Evolutionary conservation across 169 alveolate species (phyloP), one percentile per base, ranked within the genome.

Genomic region (Cystoisospora suis): DNA sequence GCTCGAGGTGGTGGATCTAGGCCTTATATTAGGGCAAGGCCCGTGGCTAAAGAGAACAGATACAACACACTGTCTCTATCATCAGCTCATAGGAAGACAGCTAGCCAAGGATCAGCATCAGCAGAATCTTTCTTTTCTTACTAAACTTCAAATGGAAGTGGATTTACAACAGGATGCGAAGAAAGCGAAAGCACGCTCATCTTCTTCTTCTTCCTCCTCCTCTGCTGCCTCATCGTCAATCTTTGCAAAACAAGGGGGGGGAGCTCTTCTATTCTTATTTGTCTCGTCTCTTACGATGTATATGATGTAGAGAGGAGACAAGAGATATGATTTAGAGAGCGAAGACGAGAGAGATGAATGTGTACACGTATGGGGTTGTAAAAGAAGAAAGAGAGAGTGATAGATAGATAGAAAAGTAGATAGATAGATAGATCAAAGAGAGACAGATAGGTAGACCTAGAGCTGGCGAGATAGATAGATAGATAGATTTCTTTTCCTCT

Each of bases 31-130:
- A n/a, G 83, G 36, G 7, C 83, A 72, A 17, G 77, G 81, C 20
- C 80, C 89, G 58, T 83, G 80, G 77, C 38, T 83, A n/a, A 61
- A 58, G n/a, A 53, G 89, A 0, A 83, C 89, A 58, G 89, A 83
- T 45, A 59, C 80, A 9, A 27, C 89, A 58, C 77, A 65, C 61
- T 83, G 89, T 58, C 61, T 83, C 36, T 53, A 61, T 45, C 89
- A 83, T 44, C 77, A 72, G 56, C 23, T 72, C 34, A 27, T 72
- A 12, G 2, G 36, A n/a, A n/a, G 56, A 3, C 56, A 72, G 29
- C 58, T 2, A 2, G 83, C 53, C 36, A 34, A 40, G 58, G 42
- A 40, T 0, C 47, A 12, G n/a, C n/a, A n/a, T n/a, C n/a, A n/a
- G n/a, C n/a, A n/a, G n/a, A n/a, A n/a, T n/a, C n/a, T n/a, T n/a